phyloP scores from a whole-genome alignment of 495 filamentous ascomycete species.

The Hyphodiscus hymeniophilus region DNA sequence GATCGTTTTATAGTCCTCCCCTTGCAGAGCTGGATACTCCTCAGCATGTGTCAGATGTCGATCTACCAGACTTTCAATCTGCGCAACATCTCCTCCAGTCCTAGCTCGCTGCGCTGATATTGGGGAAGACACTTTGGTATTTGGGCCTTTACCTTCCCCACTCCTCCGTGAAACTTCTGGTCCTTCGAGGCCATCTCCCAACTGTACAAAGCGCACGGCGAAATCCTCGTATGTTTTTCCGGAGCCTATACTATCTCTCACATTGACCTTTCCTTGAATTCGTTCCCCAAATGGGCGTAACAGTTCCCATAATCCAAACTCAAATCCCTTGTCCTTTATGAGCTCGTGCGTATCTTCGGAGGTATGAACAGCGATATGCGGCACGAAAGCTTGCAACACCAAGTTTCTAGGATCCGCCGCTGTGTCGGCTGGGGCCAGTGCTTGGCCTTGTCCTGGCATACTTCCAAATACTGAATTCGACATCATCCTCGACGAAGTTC shows the following conservation, averaged over 20 bases:
- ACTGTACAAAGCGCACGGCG: slow-evolving; percentile 71
- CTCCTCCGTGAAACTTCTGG: slow-evolving; percentile 34
- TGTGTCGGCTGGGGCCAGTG: slow-evolving; percentile 39
- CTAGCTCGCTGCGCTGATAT: slow-evolving; percentile 10
- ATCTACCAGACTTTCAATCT: slow-evolving; percentile 45
- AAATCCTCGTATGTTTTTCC: slow-evolving; percentile 84
- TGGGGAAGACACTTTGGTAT: slow-evolving; percentile 11
- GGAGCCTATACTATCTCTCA: slow-evolving; percentile 80
- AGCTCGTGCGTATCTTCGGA: slow-evolving; percentile 78
- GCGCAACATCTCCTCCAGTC: slow-evolving; percentile 20
- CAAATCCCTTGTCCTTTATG: slow-evolving; percentile 76
- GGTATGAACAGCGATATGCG: slow-evolving; percentile 75
- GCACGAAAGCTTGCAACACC: slow-evolving; percentile 77
- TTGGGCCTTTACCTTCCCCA: slow-evolving; percentile 16
- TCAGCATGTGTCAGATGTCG: slow-evolving; percentile 44
- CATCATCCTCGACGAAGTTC: slow-evolving; percentile 43
- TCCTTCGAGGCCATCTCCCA: slow-evolving; percentile 51
- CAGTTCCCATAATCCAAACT: slow-evolving; percentile 71
- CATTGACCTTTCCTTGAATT: slow-evolving; percentile 77
- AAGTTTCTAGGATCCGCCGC: slow-evolving; percentile 58
- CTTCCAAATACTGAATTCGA: slow-evolving; percentile 40
- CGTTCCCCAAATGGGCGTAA: slow-evolving; percentile 88
- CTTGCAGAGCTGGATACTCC: slow-evolving; percentile 31
- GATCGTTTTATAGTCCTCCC: slow-evolving; percentile 24
- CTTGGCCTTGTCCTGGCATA: slow-evolving; percentile 29